Evolutionary conservation across 2,329 filamentous ascomycete species (phyloP).

Genomic region (Colletotrichum liaoningense): DNA sequence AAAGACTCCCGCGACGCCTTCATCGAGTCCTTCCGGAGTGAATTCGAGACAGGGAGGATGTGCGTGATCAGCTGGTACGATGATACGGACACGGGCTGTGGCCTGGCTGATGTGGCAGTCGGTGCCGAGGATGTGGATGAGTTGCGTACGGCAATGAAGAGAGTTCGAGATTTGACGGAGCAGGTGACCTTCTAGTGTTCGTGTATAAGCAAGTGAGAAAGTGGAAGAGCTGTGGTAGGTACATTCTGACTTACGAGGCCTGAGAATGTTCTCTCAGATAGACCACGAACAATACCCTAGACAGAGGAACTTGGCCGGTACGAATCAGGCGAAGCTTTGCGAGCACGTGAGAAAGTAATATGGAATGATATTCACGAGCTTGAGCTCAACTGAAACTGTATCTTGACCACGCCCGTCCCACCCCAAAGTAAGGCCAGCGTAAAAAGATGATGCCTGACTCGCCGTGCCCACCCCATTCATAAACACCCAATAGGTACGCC

Average conservation of each 20-base stretch:
- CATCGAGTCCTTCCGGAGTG: conserved; percentile 39
- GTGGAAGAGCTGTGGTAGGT: background rate
- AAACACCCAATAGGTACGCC: conserved; percentile 12
- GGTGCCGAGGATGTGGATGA: conserved; percentile 41
- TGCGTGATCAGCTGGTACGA: conserved; percentile 48
- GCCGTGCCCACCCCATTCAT: background rate
- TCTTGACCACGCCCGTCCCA: background rate
- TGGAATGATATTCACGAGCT: background rate
- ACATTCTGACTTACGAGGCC: background rate
- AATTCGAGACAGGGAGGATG: conserved; percentile 43
- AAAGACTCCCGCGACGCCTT: conserved; percentile 40
- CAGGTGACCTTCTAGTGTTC: conserved; percentile 50
- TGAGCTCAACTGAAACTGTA: background rate
- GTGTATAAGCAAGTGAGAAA: no score
- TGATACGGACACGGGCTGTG: conserved; percentile 39
- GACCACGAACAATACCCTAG: no score
- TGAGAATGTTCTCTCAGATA: no score
- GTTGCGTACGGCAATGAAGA: conserved; percentile 39
- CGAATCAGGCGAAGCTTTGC: background rate
- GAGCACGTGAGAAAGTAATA: no score
- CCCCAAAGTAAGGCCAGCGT: background rate
- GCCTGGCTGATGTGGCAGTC: conserved; percentile 46
- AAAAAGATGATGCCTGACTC: background rate
- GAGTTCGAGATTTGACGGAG: conserved; percentile 41
- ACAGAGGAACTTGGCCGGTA: no score